Evolutionary conservation across 2,329 filamentous ascomycete genomes (phyloP).

Genomic region (Neonectria sp.): DNA sequence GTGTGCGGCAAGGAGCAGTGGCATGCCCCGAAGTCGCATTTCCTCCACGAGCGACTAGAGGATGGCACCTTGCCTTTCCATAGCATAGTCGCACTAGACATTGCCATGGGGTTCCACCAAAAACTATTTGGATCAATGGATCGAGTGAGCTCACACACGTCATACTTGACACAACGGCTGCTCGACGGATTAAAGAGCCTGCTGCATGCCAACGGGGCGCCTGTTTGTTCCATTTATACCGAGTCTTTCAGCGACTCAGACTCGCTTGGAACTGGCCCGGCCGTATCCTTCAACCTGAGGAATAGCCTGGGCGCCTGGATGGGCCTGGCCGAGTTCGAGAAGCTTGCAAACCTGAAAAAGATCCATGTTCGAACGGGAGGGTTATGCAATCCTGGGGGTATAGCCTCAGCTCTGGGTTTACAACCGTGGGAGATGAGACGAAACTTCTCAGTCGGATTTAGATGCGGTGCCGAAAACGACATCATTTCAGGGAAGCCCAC

Average conservation of each 20-base stretch:
- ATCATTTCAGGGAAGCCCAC: slow-evolving; percentile 89
- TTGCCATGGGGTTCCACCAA: slow-evolving; percentile 79
- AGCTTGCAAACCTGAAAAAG: slow-evolving; percentile 81
- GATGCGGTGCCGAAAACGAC: slow-evolving; percentile 88
- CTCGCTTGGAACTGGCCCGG: slow-evolving; percentile 74
- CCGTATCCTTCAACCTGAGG: slow-evolving; percentile 86
- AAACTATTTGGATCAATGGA: slow-evolving; percentile 81
- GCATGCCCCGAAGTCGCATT: slow-evolving; percentile 82
- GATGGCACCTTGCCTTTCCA: slow-evolving; percentile 95
- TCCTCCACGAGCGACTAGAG: slow-evolving; percentile 86
- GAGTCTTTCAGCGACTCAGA: slow-evolving; percentile 36
- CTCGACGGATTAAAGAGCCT: slow-evolving; percentile 71
- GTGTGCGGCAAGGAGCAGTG: slow-evolving; percentile 83
- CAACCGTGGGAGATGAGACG: slow-evolving; percentile 85
- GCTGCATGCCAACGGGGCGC: slow-evolving; percentile 77
- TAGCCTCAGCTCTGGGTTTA: slow-evolving; percentile 80
- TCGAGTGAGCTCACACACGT: slow-evolving; percentile 79
- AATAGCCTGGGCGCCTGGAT: slow-evolving; percentile 81
- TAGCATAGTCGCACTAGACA: slow-evolving; percentile 86
- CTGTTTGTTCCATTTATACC: slow-evolving; percentile 78
- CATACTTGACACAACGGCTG: slow-evolving; percentile 73
- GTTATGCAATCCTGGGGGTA: slow-evolving; percentile 91
- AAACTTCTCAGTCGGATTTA: slow-evolving; percentile 88
- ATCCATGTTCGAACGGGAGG: slow-evolving; percentile 92
- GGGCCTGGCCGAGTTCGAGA: slow-evolving; percentile 88